These are phyloP conservation scores for Fomitopsis pulvina DNA, from an alignment of 768 basidiomycete genomes.

Conservation along the genomic window DNA sequence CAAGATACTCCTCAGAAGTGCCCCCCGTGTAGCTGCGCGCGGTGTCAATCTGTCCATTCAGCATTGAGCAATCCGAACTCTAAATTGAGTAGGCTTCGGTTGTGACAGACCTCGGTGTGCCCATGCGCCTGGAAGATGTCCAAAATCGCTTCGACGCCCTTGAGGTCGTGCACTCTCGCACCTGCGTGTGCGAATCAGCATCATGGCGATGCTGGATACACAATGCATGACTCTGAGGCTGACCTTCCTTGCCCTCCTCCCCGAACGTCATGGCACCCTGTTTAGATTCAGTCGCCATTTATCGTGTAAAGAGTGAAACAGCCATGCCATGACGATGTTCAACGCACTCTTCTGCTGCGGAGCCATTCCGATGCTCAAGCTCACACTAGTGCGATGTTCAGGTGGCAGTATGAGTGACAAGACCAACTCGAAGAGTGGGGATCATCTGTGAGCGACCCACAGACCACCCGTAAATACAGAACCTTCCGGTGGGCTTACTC, in stretches of 20 bases:
- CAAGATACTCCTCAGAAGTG: constrained; percentile 36
- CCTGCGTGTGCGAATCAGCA: constrained; percentile 9
- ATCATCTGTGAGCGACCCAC: too few species aligned
- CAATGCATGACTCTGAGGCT: background rate
- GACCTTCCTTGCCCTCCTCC: constrained; percentile 37
- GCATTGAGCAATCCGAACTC: background rate
- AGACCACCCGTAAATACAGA: too few species aligned
- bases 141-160: constrained; percentile 44
- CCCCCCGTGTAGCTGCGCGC: constrained; percentile 22
- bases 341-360: constrained; percentile 33
- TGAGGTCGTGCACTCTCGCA: constrained; percentile 41
- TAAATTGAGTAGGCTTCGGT: background rate
- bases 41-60: constrained; percentile 22
- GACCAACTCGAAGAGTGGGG: too few species aligned
- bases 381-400: too few species aligned
- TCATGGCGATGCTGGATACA: background rate
- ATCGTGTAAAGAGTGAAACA: background rate
- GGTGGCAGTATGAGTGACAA: too few species aligned
- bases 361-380: too few species aligned
- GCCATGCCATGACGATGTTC: constrained; percentile 44
- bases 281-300: background rate
- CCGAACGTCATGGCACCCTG: constrained; percentile 54
- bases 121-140: constrained; percentile 50
- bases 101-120: constrained; percentile 38
- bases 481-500: too few species aligned